Base-by-base conservation (phyloP, 2,329 filamentous ascomycete genomes). In the Fonsecaea erecta region DNA sequence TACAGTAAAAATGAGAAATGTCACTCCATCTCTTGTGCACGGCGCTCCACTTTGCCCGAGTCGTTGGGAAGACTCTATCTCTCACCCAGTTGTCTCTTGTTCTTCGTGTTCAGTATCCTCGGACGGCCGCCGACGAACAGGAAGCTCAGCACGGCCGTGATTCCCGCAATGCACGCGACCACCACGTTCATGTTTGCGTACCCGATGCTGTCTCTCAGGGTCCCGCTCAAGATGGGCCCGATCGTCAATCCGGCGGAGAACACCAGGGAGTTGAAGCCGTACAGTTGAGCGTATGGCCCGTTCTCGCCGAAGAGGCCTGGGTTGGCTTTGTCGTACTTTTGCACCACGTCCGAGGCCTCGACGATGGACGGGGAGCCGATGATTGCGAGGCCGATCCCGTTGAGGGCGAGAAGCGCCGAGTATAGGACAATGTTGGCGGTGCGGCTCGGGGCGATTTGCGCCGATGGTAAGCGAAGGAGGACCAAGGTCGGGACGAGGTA, bases 231-330 rank as follows among this genome's bases (percentile, higher is more conserved):
- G 14, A 88, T 72, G 0, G 88, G 88, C 0, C 88, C 88, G 5
- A 88, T 60, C 0, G 86, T 84, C 58, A 89, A 75, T 0, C 88
- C 88, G 0, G 79, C 75, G 65, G 83, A 84, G 73, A 87, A 89
- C 0, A 86, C 81, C 79, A 89, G 83, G n/a, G 83, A 86, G 70
- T 86, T 88, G 64, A 90, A 77, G 2, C 85, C 86, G 73, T 89
- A 90, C 0, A 89, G 78, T 74, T 90, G 88, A 1, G 86, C 87
- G 71, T 88, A 88, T 0, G 87, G 86, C 3, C 84, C 84, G 3
- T 83, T 78, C 0, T 78, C 75, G 0, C 85, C 84, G 68, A 88
- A 88, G 57, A 85, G 77, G 0, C 80, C 81, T 0, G 78, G 78
- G 62, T 88, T 88, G 0, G 81, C 81, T 52, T 81, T 77, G 65